Evolutionary conservation across 2,329 filamentous ascomycete genomes (phyloP), one percentile per base, ranked within the genome.

Genomic region (Rutstroemia sp.): DNA sequence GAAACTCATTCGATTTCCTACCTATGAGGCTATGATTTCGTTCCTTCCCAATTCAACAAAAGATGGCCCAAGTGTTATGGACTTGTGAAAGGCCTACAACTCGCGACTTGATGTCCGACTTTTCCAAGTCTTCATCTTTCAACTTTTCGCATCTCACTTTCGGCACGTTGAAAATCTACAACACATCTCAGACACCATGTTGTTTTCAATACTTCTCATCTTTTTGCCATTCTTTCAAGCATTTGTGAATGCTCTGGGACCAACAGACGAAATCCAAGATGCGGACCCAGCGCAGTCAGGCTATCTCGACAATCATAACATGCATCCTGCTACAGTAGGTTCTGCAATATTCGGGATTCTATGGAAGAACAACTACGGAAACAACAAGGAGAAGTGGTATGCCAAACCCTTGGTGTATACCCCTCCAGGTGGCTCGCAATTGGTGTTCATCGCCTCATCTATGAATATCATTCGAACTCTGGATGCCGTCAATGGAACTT

Each of bases 381-480:
- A 73, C 9, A 69, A 69, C 1, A 57, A 70, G 0, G 81, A 84
- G 64, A 76, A 81, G 60, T 73, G 82, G 58, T 79, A 73, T 63
- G 74, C 76, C 0, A 75, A 78, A 59, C 76, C 77, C 7, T 65
- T 79, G n/a, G 73, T 78, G 9, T 79, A 80, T 66, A 83, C 81
- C 1, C 73, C 76, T 4, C 71, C 72, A 23, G 72, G 73, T 17
- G 68, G 67, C 3, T 72, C 72, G 7, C 79, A 83, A 68, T 80
- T 76, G 56, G 74, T 83, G 42, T 83, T 78, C 61, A 67, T 81
- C 10, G 75, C 80, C 1, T 82, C 79, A 0, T 78, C 78, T 0
- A 78, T 81, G 63, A 83, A 82, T 67, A 80, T 80, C 49, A 65
- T 82, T 7, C 80, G 81, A 65, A 81, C 79, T 59, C 67, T 82